These are phyloP conservation scores for Penicillium longicatenatum DNA, from an alignment of 495 filamentous ascomycete genomes.

Conservation along the genomic window DNA sequence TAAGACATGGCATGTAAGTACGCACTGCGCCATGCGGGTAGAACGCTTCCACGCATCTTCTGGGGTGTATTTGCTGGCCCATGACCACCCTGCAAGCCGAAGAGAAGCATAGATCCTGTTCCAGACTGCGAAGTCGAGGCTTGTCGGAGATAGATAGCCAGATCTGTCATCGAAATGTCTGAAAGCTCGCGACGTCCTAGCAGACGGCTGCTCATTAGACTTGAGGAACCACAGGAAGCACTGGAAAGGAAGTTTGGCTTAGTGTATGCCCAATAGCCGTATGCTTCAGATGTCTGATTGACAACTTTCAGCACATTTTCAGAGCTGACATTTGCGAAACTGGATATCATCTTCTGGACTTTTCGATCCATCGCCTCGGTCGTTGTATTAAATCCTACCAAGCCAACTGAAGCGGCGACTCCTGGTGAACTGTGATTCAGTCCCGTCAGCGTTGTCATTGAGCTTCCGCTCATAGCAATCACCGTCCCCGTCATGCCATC, in stretches of 20 bases:
- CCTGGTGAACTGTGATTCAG: conserved; percentile 1
- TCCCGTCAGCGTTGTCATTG: not conserved
- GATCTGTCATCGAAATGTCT: conserved; percentile 7
- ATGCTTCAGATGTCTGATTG: not conserved
- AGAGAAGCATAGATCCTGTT: not conserved
- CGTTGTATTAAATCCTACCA: conserved; percentile 13
- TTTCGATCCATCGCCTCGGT: conserved; percentile 14
- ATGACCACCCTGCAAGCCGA: not conserved
- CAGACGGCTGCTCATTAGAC: conserved; percentile 24
- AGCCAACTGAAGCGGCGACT: not conserved
- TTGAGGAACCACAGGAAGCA: conserved; percentile 6
- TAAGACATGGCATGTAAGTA: not conserved
- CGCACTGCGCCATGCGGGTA: not conserved
- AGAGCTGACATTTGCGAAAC: not conserved
- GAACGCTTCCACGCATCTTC: not conserved
- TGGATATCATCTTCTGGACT: conserved; percentile 7
- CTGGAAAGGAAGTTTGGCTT: not conserved
- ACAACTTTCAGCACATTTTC: not conserved
- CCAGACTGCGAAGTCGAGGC: not conserved
- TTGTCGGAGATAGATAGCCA: conserved; percentile 7
- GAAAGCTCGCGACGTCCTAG: conserved; percentile 25
- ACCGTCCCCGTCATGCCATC: conserved; percentile 13
- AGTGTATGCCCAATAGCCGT: conserved; percentile 8
- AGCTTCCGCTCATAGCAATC: not conserved
- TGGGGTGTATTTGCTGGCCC: not conserved